Conservation (phyloP, 2,329 filamentous ascomycete genomes). For the Echinosphaeria canescens region DNA sequence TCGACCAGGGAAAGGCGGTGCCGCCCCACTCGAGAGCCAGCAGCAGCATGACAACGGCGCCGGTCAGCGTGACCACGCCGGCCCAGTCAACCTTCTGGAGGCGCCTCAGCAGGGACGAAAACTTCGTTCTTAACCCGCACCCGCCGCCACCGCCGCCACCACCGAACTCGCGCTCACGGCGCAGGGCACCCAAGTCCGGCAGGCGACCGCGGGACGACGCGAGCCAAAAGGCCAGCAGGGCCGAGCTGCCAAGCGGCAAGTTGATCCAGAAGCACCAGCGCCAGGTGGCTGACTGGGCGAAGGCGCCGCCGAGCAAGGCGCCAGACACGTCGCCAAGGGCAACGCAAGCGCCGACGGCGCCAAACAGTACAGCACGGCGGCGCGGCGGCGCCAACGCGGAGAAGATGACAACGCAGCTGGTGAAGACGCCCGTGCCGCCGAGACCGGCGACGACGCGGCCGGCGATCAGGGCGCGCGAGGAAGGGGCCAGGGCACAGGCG, state of each 20-base stretch:
- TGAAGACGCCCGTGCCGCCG: slow-evolving; percentile 10
- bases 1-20: slow-evolving; percentile 13
- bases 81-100: slow-evolving; percentile 17
- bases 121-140: no score
- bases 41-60: slow-evolving; percentile 15
- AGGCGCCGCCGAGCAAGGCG: slow-evolving; percentile 2
- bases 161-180: no score
- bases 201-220: slow-evolving; percentile 12
- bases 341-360: slow-evolving; percentile 1
- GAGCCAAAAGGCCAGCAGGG: slow-evolving; percentile 4
- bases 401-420: neutral
- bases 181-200: no score
- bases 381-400: slow-evolving; percentile 1
- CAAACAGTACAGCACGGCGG: slow-evolving; percentile 1
- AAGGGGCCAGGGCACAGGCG: slow-evolving; percentile 12
- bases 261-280: slow-evolving; percentile 8
- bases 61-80: slow-evolving; percentile 15
- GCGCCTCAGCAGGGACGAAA: slow-evolving; percentile 15
- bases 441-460: slow-evolving; percentile 14
- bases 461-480: slow-evolving; percentile 11
- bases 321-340: slow-evolving; percentile 1
- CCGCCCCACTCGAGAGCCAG: slow-evolving; percentile 22
- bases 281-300: slow-evolving; percentile 2
- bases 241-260: slow-evolving; percentile 6
- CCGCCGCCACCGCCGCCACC: no score